Percentiles rank a stretch among this genome's conserved stretches.
These are phyloP conservation scores for barrel medic (Medicago truncatula) DNA, from an alignment of 306 rosid species.

Conservation along the genomic window MtrunA17r5.0-ANR NC_053048.1:29436001-29436500, in stretches of 20 bases:
- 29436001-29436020: slow-evolving; percentile 73
- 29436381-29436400: slow-evolving; percentile 50
- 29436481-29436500: slow-evolving; percentile 55
- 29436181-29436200: slow-evolving; percentile 87
- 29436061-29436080: slow-evolving; percentile 69
- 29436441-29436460: slow-evolving; percentile 74
- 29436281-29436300: slow-evolving; percentile 66
- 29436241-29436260: slow-evolving; percentile 93
- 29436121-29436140: slow-evolving; percentile 67
- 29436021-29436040: slow-evolving; percentile 64
- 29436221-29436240: slow-evolving; percentile 65
- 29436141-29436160: slow-evolving; percentile 66
- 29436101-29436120: slow-evolving; percentile 82
- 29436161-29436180: slow-evolving; percentile 76
- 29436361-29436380: slow-evolving; percentile 62
- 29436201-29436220: slow-evolving; percentile 64
- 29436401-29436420: slow-evolving; percentile 52
- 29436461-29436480: slow-evolving; percentile 65
- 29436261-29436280: slow-evolving; percentile 76
- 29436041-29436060: slow-evolving; percentile 70
- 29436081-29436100: slow-evolving; percentile 70
- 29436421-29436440: slow-evolving; percentile 45
- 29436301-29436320: slow-evolving; percentile 78
- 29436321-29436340: slow-evolving; percentile 70
- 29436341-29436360: slow-evolving; percentile 63